Evolutionary conservation across 306 rosid species (phyloP), one percentile per base, ranked within the genome.

Genomic region (Inga oerstediana): DNA sequence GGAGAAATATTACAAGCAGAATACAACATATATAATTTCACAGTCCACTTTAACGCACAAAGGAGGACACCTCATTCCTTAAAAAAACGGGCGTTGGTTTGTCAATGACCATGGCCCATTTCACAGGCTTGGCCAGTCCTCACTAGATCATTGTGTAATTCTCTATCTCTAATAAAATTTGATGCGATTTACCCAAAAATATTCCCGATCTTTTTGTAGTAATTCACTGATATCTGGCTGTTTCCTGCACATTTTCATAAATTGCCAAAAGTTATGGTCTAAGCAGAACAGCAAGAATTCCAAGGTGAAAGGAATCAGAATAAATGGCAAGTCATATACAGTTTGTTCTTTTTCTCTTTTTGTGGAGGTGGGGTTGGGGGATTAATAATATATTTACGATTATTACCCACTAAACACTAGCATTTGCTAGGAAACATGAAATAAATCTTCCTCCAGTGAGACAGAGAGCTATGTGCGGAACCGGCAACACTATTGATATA

Each of bases 231-330:
- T 79, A 10, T 43, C 64, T 54, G 79, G 66, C 70, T 64, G 43
- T 73, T 56, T 58, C 76, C 87, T 84, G 89, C 83, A 84, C 71
- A 41, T 35, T 84, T 76, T 66, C 70, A 80, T 48, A 66, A 73
- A 83, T 35, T 74, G 10, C 43, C 48, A 71, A 44, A 52, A 17
- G 68, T 86, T 41, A 83, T 59, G 75, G 51, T 37, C 35, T 4
- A 41, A 6, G 37, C 24, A 46, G 51, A 43, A 72, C n/a, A 74
- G 14, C 81, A 79, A 65, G 56, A 79, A 58, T 46, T 78, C 48
- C 51, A 51, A 35, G 52, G 12, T 46, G 22, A 82, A 24, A 79
- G 61, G 19, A 78, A 85, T 52, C n/a, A 68, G 22, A 74, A 56
- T 61, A 72, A 62, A 66, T 11, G 66, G 35, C 7, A 10, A 78